A percentile compares a stretch with the other conserved stretches of the same genome.
These are phyloP conservation scores for Leccinum pallidistipes DNA, from an alignment of 1,284 basidiomycete genomes.

Conservation along the genomic window DNA sequence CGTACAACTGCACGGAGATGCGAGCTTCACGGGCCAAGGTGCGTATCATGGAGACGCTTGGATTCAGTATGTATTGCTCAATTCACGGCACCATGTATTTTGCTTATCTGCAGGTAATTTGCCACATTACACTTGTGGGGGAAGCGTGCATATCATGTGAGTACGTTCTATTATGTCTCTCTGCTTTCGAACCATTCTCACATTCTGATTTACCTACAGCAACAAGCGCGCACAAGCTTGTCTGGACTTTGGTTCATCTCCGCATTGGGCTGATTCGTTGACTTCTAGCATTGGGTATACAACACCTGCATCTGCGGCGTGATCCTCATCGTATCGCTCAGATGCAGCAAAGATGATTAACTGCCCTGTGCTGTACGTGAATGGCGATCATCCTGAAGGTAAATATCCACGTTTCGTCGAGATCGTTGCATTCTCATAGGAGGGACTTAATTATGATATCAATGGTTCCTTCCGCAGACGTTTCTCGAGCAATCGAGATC, in stretches of 20 bases:
- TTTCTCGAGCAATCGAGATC: constrained; percentile 73
- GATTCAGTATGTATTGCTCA: constrained; percentile 59
- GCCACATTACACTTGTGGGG: constrained; percentile 88
- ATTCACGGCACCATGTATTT: neutral
- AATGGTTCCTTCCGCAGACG: constrained; percentile 47
- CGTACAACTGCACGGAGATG: constrained; percentile 88
- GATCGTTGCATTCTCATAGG: neutral
- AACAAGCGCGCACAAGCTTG: constrained; percentile 46
- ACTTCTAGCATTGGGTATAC: constrained; percentile 81
- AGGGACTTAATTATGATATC: neutral
- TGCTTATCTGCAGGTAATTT: constrained; percentile 57
- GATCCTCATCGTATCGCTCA: constrained; percentile 86
- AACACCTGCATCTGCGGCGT: constrained; percentile 77
- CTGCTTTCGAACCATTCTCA: constrained; percentile 63
- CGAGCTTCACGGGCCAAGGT: constrained; percentile 87
- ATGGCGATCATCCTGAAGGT: constrained; percentile 90
- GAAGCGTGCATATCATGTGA: constrained; percentile 88
- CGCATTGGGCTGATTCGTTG: neutral
- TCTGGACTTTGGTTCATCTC: neutral
- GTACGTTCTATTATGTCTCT: constrained; percentile 45
- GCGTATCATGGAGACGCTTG: constrained; percentile 84
- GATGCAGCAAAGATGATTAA: constrained; percentile 91
- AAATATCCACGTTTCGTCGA: constrained; percentile 15
- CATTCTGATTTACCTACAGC: constrained; percentile 33
- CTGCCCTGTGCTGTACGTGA: constrained; percentile 87